Evolutionary conservation across 1,139 yeast genomes (phyloP).

Genomic region (Zygosaccharomyces pseudobailii): DNA sequence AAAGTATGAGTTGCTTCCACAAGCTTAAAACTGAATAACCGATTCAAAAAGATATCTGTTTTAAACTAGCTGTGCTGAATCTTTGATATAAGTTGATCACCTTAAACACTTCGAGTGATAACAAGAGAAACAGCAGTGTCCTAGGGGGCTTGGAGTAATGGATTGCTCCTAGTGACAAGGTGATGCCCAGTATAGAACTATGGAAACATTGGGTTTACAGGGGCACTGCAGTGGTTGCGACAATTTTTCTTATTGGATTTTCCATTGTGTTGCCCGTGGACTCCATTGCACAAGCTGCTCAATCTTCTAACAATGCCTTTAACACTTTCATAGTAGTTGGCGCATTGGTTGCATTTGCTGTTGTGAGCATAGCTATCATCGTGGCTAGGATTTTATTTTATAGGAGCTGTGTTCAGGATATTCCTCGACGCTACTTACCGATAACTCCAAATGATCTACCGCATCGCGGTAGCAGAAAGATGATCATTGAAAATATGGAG

Average conservation of each 20-base stretch:
- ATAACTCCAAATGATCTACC: slow-evolving; percentile 61
- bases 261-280: slow-evolving; percentile 71
- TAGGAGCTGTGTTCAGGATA: slow-evolving; percentile 59
- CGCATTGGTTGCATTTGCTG: slow-evolving; percentile 58
- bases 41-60: neutral
- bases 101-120: too few species aligned
- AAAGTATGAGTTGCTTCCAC: too few species aligned
- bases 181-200: slow-evolving; percentile 7
- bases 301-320: slow-evolving; percentile 47
- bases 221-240: slow-evolving; percentile 48
- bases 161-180: neutral
- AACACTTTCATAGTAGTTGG: slow-evolving; percentile 72
- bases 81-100: too few species aligned
- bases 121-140: neutral
- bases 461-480: slow-evolving; percentile 37
- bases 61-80: too few species aligned
- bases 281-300: slow-evolving; percentile 60
- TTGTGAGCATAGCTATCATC: slow-evolving; percentile 45
- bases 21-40: too few species aligned
- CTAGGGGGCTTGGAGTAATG: neutral
- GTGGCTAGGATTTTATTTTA: slow-evolving; percentile 53
- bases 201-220: slow-evolving; percentile 43
- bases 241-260: slow-evolving; percentile 50
- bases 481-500: slow-evolving; percentile 42
- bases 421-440: slow-evolving; percentile 74